phyloP scores from a whole-genome alignment of 352 stramenopile genomes.

The Phytopythium oedochilum region DNA sequence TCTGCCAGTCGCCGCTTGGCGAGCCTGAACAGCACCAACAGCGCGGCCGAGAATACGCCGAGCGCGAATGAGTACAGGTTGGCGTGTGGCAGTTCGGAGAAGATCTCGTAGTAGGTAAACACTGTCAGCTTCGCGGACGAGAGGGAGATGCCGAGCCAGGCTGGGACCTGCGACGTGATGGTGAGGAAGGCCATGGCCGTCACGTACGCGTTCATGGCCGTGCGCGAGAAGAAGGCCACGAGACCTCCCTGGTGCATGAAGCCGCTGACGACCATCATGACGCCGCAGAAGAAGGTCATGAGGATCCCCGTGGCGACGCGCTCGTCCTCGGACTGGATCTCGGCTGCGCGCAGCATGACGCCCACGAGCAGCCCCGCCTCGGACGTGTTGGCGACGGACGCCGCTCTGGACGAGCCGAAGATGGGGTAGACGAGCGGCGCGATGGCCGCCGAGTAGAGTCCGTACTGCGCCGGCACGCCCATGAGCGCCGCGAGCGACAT shows the following conservation, averaged over 20 bases:
- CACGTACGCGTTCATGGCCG: conserved; percentile 71
- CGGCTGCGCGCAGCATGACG: conserved; percentile 43
- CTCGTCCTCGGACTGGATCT: conserved; percentile 49
- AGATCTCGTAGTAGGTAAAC: conserved; percentile 50
- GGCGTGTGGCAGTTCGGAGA: conserved; percentile 33
- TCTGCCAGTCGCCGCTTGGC: conserved; percentile 38
- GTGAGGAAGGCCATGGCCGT: conserved; percentile 64
- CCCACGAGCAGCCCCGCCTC: conserved; percentile 65
- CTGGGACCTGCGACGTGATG: conserved; percentile 54
- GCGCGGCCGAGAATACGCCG: conserved; percentile 34
- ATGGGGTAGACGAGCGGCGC: conserved; percentile 70
- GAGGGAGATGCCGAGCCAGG: conserved; percentile 51
- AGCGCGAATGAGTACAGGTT: conserved; percentile 52
- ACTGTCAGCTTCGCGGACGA: conserved; percentile 44
- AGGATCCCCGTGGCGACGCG: conserved; percentile 58
- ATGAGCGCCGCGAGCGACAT: conserved; percentile 91
- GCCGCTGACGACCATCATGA: conserved; percentile 51
- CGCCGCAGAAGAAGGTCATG: conserved; percentile 62
- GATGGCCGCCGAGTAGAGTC: conserved; percentile 64
- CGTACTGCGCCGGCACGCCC: conserved; percentile 63
- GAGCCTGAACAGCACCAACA: conserved; percentile 41
- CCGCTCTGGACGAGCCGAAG: conserved; percentile 55
- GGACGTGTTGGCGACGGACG: conserved; percentile 62
- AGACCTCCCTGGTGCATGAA: conserved; percentile 55
- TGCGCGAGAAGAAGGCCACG: conserved; percentile 68